These are phyloP conservation scores for Cadophora gregata DNA, from an alignment of 2,329 filamentous ascomycete genomes.

Conservation along the genomic window DNA sequence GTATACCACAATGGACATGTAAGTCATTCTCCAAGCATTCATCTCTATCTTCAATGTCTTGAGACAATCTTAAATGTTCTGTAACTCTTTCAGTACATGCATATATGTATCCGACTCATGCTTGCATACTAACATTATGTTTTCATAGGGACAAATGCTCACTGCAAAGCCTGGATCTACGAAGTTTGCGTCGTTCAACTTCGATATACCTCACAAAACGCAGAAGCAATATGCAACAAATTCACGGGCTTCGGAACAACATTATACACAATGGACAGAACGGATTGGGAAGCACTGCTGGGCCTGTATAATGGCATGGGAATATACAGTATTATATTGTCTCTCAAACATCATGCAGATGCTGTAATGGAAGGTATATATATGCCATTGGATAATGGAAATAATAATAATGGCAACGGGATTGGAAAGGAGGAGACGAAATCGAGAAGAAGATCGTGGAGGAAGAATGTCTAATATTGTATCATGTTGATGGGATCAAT, in stretches of 20 bases:
- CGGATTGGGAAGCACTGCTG: neutral
- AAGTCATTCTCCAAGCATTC: neutral
- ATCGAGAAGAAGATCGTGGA: neutral
- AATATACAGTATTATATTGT: neutral
- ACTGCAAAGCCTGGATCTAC: conserved; percentile 6
- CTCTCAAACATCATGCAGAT: neutral
- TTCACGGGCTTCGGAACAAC: conserved; percentile 2
- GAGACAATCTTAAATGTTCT: too few species aligned
- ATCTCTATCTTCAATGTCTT: too few species aligned
- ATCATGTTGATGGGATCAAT: neutral
- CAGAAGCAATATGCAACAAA: neutral
- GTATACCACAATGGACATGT: conserved; percentile 14
- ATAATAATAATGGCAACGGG: neutral
- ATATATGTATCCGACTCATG: too few species aligned
- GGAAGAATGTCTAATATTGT: neutral
- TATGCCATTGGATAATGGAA: neutral
- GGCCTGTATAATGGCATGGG: neutral
- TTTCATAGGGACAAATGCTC: neutral
- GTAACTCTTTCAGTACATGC: too few species aligned
- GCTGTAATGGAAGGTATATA: neutral
- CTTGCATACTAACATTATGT: neutral
- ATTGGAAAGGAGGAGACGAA: neutral
- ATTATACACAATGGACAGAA: neutral
- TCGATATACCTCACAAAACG: neutral
- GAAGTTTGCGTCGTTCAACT: neutral